Conservation (phyloP, 148 eudicot species). For the Cornus florida region DNA sequence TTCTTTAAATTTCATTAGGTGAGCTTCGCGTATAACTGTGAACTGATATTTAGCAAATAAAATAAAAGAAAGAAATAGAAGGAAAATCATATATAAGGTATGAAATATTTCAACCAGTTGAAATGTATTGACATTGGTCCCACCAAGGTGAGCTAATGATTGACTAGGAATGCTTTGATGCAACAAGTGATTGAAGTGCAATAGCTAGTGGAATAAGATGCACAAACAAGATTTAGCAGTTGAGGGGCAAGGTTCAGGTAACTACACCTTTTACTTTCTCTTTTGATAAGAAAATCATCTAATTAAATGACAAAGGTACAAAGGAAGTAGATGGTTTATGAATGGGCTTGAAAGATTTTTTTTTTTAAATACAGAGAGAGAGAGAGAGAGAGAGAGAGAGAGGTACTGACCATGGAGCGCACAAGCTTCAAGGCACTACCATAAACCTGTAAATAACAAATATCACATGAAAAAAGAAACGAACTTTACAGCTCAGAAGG, state of each 20-base stretch:
- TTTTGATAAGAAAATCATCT: not conserved
- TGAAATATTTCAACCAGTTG: not conserved
- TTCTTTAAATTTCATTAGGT: not conserved
- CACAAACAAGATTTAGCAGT: not conserved
- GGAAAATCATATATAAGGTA: not conserved
- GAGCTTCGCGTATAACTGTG: not conserved
- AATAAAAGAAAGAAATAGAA: not conserved
- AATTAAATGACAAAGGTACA: not conserved
- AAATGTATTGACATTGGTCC: not conserved
- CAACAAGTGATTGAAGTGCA: slow-evolving; percentile 1
- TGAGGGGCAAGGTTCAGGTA: not conserved
- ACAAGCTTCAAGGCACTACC: slow-evolving; percentile 95
- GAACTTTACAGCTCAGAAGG: slow-evolving; percentile 3
- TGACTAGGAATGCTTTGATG: not conserved
- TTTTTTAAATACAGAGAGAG: too few relatives aligned
- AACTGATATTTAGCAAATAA: not conserved
- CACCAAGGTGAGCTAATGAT: not conserved
- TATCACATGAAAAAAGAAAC: not conserved
- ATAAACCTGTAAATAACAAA: slow-evolving; percentile 64
- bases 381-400: too few relatives aligned
- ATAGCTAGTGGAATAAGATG: not conserved
- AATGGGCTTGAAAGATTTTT: too few relatives aligned
- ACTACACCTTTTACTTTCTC: not conserved
- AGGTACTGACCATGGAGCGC: slow-evolving; percentile 80
- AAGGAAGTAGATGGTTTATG: not conserved